Evolutionary conservation across 2,329 filamentous ascomycete genomes (phyloP).

Genomic region (Pseudocercospora crystallina): DNA sequence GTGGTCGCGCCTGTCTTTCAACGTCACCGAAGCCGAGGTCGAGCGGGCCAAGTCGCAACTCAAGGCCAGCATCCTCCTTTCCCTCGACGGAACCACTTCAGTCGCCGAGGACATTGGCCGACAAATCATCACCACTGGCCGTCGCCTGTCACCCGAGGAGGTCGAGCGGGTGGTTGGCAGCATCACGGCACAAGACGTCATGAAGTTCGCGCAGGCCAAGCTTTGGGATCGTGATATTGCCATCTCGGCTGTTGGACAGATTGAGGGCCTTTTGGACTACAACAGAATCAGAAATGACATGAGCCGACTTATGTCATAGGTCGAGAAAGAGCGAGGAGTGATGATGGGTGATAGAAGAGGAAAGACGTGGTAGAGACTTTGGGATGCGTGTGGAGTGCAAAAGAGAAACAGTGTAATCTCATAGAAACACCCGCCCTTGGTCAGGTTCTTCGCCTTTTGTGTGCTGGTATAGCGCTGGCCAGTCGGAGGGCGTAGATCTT

Average conservation of each 20-base stretch:
- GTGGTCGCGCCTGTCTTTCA: conserved; percentile 92
- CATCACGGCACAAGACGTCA: conserved; percentile 94
- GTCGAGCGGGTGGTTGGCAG: conserved; percentile 87
- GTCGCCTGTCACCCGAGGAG: conserved; percentile 85
- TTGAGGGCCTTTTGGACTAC: conserved; percentile 82
- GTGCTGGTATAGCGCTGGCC: conserved; percentile 1
- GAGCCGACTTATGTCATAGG: conserved; percentile 67
- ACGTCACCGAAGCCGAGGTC: conserved; percentile 84
- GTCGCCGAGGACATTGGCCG: conserved; percentile 98
- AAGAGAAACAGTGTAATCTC: conserved; percentile 24
- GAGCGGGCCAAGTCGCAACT: conserved; percentile 99
- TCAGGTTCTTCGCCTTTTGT: conserved; percentile 1
- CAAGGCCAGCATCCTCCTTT: conserved; percentile 96
- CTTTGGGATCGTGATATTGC: conserved; percentile 98
- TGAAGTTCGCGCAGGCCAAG: conserved; percentile 92
- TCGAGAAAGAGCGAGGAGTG: neutral
- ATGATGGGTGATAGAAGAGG: conserved; percentile 1
- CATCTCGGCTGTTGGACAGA: conserved; percentile 85
- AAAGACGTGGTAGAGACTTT: conserved; percentile 6
- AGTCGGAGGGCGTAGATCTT: neutral
- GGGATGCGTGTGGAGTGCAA: conserved; percentile 7
- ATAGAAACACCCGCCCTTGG: conserved; percentile 18
- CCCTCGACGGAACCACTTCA: conserved; percentile 94
- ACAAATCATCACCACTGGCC: conserved; percentile 96
- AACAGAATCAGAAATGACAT: conserved; percentile 78